phyloP scores from a whole-genome alignment of 768 basidiomycete genomes.

The Boletus edulis region DNA sequence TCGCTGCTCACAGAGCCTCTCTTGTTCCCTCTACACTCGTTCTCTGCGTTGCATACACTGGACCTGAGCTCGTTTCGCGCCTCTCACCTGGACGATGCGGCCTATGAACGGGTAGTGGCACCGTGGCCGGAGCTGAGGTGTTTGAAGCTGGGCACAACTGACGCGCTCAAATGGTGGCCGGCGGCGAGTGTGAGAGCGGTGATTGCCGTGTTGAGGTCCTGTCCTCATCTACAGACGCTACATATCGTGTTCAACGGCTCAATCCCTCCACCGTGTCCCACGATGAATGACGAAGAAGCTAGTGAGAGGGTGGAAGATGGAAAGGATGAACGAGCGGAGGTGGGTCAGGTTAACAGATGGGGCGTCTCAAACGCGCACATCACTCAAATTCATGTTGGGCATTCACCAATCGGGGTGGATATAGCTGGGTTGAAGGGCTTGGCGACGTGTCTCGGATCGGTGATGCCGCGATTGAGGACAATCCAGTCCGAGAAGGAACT shows the following conservation, averaged over 20 bases:
- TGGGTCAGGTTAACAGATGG: background rate
- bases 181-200: conserved; percentile 11
- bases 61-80: conserved; percentile 14
- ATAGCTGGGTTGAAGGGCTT: background rate
- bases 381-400: conserved; percentile 11
- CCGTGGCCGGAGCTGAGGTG: conserved; percentile 9
- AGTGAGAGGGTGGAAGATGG: background rate
- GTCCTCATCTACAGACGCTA: conserved; percentile 10
- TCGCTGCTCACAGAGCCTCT: background rate
- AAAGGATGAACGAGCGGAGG: background rate
- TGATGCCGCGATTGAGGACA: conserved; percentile 9
- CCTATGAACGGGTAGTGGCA: conserved; percentile 4
- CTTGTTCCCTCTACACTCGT: conserved; percentile 5
- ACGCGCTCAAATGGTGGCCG: background rate
- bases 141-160: conserved; percentile 7
- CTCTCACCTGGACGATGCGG: conserved; percentile 8
- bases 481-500: background rate
- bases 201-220: conserved; percentile 9
- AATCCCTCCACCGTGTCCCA: background rate
- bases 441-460: conserved; percentile 5
- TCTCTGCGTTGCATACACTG: background rate
- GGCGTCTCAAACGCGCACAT: conserved; percentile 5
- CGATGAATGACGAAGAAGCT: too few relatives aligned
- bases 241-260: conserved; percentile 16
- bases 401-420: conserved; percentile 10